Evolutionary conservation across 2,329 filamentous ascomycete species (phyloP).

Genomic region (Stemphylium beticola): DNA sequence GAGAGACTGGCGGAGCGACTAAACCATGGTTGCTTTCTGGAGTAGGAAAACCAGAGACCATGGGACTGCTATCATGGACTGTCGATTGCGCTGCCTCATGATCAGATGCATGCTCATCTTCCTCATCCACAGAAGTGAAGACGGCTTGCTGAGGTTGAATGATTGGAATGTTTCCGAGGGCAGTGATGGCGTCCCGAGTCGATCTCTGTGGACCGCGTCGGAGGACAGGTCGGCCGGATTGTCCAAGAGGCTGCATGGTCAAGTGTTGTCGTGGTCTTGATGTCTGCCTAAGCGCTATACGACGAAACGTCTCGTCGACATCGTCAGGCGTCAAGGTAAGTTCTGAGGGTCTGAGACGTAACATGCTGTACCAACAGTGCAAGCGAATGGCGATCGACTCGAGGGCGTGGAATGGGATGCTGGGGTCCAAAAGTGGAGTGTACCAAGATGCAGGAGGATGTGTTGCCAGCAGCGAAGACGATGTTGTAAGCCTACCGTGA

Average conservation of each 20-base stretch:
- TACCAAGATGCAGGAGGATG: background rate
- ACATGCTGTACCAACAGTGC: slow-evolving; percentile 30
- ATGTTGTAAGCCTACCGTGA: background rate
- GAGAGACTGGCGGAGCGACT: slow-evolving; percentile 1
- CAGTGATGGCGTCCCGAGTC: slow-evolving; percentile 37
- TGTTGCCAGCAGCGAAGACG: background rate
- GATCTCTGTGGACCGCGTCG: slow-evolving; percentile 40
- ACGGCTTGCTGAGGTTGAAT: slow-evolving; percentile 34
- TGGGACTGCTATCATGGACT: slow-evolving; percentile 1
- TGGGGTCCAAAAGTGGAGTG: slow-evolving; percentile 22
- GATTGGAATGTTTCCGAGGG: slow-evolving; percentile 33
- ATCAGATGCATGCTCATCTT: slow-evolving; percentile 11
- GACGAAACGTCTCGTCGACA: slow-evolving; percentile 43
- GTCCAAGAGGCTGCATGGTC: slow-evolving; percentile 9
- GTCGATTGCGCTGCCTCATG: background rate
- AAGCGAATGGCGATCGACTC: slow-evolving; percentile 12
- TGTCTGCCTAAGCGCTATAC: slow-evolving; percentile 36
- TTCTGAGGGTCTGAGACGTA: slow-evolving; percentile 46
- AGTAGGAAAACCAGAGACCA: background rate
- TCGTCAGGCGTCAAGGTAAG: slow-evolving; percentile 46
- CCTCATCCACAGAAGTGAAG: slow-evolving; percentile 25
- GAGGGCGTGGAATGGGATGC: slow-evolving; percentile 13
- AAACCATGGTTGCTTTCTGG: slow-evolving; percentile 4
- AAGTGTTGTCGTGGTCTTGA: slow-evolving; percentile 9
- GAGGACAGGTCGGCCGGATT: slow-evolving; percentile 28